These are phyloP conservation scores for Helichrysum umbraculigerum DNA, from an alignment of 129 eudicot species.

Conservation along the genomic window DNA sequence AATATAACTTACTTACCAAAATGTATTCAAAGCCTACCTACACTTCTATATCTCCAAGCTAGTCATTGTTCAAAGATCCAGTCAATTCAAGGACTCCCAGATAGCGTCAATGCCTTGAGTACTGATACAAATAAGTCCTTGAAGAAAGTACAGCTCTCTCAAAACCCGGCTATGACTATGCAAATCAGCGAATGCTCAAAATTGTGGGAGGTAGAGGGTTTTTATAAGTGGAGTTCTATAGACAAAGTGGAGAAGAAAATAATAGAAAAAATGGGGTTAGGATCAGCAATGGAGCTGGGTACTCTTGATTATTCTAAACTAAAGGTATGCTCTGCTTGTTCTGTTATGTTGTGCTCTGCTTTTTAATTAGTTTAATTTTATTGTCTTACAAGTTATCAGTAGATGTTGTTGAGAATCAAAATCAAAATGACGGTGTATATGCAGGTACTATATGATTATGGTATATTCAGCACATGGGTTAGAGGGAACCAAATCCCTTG, in stretches of 20 bases:
- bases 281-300: not conserved
- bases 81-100: not conserved
- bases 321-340: not conserved
- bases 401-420: too few relatives aligned
- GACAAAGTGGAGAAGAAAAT: too few relatives aligned
- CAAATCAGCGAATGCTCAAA: too few relatives aligned
- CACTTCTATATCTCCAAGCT: not conserved
- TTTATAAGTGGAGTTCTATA: rapidly evolving
- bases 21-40: constrained; percentile 20
- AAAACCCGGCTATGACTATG: not conserved
- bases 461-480: constrained; percentile 20
- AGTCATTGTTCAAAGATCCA: constrained; percentile 1
- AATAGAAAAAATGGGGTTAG: too few relatives aligned
- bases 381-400: not conserved
- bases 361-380: not conserved
- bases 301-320: not conserved
- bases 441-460: constrained; percentile 19
- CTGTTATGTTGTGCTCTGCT: not conserved
- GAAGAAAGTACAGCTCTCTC: not conserved
- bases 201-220: too few relatives aligned
- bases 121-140: not conserved
- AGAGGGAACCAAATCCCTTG: not conserved
- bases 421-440: not conserved
- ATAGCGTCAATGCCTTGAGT: too few relatives aligned
- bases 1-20: not conserved